phyloP scores from a whole-genome alignment of 768 basidiomycete genomes.

The Lactarius vividus region DNA sequence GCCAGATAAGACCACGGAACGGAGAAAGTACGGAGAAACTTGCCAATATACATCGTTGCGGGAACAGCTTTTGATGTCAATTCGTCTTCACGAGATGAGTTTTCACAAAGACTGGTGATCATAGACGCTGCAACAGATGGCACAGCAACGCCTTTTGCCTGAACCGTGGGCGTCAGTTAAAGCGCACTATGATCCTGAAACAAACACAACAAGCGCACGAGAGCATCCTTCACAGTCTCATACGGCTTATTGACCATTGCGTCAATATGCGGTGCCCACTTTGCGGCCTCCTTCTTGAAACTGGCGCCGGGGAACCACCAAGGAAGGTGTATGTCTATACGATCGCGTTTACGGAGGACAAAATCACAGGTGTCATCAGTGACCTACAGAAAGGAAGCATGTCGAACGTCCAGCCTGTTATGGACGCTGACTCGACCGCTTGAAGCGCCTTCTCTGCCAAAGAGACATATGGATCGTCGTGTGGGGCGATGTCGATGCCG shows the following conservation, averaged over 20 bases:
- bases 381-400: constrained; percentile 26
- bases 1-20: neutral
- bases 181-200: neutral
- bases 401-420: constrained; percentile 24
- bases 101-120: constrained; percentile 16
- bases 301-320: constrained; percentile 33
- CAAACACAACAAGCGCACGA: neutral
- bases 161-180: neutral
- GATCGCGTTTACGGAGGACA: neutral
- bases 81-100: constrained; percentile 17
- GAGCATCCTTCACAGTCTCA: constrained; percentile 24
- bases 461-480: constrained; percentile 26
- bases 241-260: constrained; percentile 31
- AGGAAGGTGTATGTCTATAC: constrained; percentile 29
- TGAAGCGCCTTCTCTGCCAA: constrained; percentile 27
- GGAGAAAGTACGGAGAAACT: neutral
- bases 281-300: constrained; percentile 29
- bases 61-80: constrained; percentile 23
- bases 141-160: constrained; percentile 14
- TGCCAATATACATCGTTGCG: constrained; percentile 24
- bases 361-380: neutral
- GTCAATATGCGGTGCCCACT: constrained; percentile 26
- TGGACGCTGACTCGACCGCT: constrained; percentile 19
- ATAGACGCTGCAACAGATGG: constrained; percentile 23
- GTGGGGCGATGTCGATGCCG: constrained; percentile 26